Percentiles rank a stretch among this genome's conserved stretches.
phyloP scores from a whole-genome alignment of 1,284 basidiomycete genomes.

The Albatrellus sp. region DNA sequence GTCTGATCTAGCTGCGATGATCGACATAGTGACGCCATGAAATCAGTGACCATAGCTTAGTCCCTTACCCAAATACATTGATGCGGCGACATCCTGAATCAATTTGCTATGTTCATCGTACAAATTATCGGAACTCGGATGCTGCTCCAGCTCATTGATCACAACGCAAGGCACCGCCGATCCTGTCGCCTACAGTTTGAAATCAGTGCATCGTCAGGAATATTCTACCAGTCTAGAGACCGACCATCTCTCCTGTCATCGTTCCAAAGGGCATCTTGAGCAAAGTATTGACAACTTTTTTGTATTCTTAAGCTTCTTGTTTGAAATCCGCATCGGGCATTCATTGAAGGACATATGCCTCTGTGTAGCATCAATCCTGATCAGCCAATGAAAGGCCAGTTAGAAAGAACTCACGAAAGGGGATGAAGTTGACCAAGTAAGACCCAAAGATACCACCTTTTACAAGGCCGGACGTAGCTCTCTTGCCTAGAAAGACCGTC shows the following conservation, averaged over 20 bases:
- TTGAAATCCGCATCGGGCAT: slow-evolving; percentile 16
- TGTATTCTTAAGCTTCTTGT: slow-evolving; percentile 7
- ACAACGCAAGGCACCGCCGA: not conserved
- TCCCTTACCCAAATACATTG: not conserved
- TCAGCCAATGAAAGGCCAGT: not conserved
- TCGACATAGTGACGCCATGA: not conserved
- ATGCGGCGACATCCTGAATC: not conserved
- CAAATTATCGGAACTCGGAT: not conserved
- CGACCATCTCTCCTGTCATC: not conserved
- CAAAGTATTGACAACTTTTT: not conserved
- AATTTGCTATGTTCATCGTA: not conserved
- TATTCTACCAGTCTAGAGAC: not conserved
- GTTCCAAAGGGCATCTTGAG: not conserved
- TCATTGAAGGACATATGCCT: slow-evolving; percentile 15
- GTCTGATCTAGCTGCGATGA: not conserved
- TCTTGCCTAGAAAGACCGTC: slow-evolving; percentile 31
- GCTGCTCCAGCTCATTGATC: not conserved
- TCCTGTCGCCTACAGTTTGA: not conserved
- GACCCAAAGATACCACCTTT: slow-evolving; percentile 16
- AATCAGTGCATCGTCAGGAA: not conserved
- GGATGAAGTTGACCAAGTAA: slow-evolving; percentile 19
- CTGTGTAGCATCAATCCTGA: not conserved
- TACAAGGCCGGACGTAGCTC: slow-evolving; percentile 16
- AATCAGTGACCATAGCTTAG: no score
- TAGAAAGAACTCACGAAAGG: slow-evolving; percentile 12